Evolutionary conservation across 495 filamentous ascomycete genomes (phyloP).

Genomic region (Hypoxylon rickii): DNA sequence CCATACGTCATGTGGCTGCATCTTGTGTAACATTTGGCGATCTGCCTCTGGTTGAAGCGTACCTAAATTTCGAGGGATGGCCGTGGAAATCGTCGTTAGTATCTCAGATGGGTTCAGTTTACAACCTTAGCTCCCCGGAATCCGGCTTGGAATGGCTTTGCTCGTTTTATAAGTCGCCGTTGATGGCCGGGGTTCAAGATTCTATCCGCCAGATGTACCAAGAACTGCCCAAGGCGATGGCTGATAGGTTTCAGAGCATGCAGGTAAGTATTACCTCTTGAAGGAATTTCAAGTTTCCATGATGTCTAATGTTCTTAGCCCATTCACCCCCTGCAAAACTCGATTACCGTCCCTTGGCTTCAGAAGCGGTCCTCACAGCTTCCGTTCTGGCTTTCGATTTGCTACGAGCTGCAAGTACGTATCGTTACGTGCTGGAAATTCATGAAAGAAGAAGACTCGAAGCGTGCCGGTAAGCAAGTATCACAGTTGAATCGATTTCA

Average conservation of each 20-base stretch:
- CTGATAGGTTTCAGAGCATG: conserved; percentile 21
- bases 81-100: neutral
- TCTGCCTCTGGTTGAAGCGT: conserved; percentile 38
- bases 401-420: conserved; percentile 58
- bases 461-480: conserved; percentile 53
- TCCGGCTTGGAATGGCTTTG: neutral
- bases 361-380: conserved; percentile 35
- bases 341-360: conserved; percentile 53
- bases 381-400: conserved; percentile 49
- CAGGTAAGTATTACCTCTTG: conserved; percentile 25
- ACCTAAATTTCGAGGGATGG: conserved; percentile 16
- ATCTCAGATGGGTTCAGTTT: neutral
- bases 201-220: conserved; percentile 18
- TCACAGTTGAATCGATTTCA: conserved; percentile 71
- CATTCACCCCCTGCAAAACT: conserved; percentile 68
- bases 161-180: conserved; percentile 14
- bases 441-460: conserved; percentile 41
- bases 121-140: neutral
- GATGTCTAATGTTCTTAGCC: no score
- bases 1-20: conserved; percentile 34
- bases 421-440: conserved; percentile 39
- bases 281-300: no score
- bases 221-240: conserved; percentile 6
- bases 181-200: conserved; percentile 19
- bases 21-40: conserved; percentile 45